These are phyloP conservation scores for Perkinsus olseni DNA, from an alignment of 169 alveolate species.

Conservation along the genomic window DNA sequence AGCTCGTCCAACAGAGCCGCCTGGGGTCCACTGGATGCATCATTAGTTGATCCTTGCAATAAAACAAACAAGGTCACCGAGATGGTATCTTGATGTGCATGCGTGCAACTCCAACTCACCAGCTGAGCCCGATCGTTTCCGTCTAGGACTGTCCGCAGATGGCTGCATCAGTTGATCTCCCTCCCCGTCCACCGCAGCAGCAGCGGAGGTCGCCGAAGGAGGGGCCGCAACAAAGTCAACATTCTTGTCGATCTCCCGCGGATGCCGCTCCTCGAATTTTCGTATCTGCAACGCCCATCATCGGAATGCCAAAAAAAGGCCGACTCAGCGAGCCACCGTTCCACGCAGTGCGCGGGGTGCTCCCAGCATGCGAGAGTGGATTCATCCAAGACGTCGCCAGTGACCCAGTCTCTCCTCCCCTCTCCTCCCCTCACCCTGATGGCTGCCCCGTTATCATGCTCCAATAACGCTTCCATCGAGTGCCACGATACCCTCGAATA, in stretches of 20 bases:
- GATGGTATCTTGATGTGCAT: not conserved
- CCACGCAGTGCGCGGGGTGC: too few relatives aligned
- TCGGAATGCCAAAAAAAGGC: too few relatives aligned
- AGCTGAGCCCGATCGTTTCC: not conserved
- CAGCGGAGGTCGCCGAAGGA: not conserved
- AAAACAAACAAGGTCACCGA: too few relatives aligned
- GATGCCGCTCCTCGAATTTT: not conserved
- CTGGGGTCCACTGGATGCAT: not conserved
- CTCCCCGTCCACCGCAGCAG: too few relatives aligned
- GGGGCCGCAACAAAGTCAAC: not conserved
- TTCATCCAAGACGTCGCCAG: too few relatives aligned
- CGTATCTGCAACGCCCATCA: not conserved
- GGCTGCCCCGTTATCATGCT: not conserved
- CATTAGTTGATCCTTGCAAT: not conserved
- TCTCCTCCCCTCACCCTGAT: not conserved
- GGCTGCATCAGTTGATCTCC: not conserved
- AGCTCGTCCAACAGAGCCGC: not conserved
- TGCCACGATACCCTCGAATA: not conserved
- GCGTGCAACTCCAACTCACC: not conserved
- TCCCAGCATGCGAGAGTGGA: too few relatives aligned
- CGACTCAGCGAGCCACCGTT: too few relatives aligned
- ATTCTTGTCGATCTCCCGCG: not conserved
- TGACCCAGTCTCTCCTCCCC: not conserved
- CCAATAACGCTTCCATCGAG: not conserved
- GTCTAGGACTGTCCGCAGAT: not conserved